These are phyloP conservation scores for Aegle marmelos DNA, from an alignment of 345 rosid species.

Conservation along the genomic window DNA sequence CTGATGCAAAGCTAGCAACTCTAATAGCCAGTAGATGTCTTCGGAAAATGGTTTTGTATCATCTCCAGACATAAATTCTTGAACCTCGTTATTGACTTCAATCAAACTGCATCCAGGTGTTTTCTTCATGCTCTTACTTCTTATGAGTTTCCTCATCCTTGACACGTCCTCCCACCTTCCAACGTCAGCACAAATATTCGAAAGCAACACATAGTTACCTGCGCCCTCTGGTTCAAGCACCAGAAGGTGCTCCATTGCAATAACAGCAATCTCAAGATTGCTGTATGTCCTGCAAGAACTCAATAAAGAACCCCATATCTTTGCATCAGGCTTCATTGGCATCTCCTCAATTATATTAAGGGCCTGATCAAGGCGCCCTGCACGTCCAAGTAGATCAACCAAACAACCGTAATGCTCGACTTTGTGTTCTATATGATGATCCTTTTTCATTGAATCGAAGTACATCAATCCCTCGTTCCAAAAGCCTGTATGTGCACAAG, in stretches of 20 bases:
- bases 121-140: slow-evolving; percentile 44
- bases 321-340: slow-evolving; percentile 46
- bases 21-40: slow-evolving; percentile 36
- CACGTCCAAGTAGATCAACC: slow-evolving; percentile 52
- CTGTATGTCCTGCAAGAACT: slow-evolving; percentile 42
- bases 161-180: slow-evolving; percentile 54
- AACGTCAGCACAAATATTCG: slow-evolving; percentile 54
- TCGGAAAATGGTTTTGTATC: slow-evolving; percentile 41
- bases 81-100: slow-evolving; percentile 48
- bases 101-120: slow-evolving; percentile 57
- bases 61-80: slow-evolving; percentile 55
- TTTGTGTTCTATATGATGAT: slow-evolving; percentile 39
- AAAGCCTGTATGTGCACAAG: slow-evolving; percentile 53
- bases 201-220: slow-evolving; percentile 54
- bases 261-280: slow-evolving; percentile 36
- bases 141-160: slow-evolving; percentile 38
- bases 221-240: slow-evolving; percentile 56
- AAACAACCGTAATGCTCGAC: slow-evolving; percentile 55
- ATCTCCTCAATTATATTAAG: slow-evolving; percentile 34
- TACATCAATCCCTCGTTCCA: slow-evolving; percentile 41
- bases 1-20: slow-evolving; percentile 32
- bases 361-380: slow-evolving; percentile 34
- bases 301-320: slow-evolving; percentile 55
- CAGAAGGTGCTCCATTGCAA: slow-evolving; percentile 46
- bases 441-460: slow-evolving; percentile 41